These are phyloP conservation scores for Pseudoneurospora amorphoporcata DNA, from an alignment of 495 filamentous ascomycete species.

Conservation along the genomic window DNA sequence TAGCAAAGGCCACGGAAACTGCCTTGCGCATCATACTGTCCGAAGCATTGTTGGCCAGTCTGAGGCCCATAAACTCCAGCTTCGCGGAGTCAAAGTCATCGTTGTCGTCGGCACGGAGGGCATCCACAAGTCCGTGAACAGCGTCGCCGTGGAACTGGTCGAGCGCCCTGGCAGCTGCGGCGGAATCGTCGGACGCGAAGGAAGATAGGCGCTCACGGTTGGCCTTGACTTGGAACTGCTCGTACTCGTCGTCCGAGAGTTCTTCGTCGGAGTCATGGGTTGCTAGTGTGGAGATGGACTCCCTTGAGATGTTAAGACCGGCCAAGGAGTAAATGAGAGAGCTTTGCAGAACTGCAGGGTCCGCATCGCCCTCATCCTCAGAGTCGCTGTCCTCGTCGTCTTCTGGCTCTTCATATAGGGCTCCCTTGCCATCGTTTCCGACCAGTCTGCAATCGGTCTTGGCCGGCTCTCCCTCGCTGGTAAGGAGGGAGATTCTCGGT, in stretches of 20 bases:
- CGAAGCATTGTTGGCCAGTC: slow-evolving; percentile 80
- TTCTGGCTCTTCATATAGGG: slow-evolving; percentile 32
- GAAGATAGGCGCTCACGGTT: slow-evolving; percentile 37
- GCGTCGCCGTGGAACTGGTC: slow-evolving; percentile 85
- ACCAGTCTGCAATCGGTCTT: slow-evolving; percentile 45
- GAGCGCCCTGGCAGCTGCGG: slow-evolving; percentile 15
- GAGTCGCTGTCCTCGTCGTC: slow-evolving; percentile 40
- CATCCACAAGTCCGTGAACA: slow-evolving; percentile 69
- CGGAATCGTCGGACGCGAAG: slow-evolving; percentile 42
- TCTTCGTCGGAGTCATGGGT: slow-evolving; percentile 25
- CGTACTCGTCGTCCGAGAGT: slow-evolving; percentile 27
- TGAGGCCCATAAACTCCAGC: slow-evolving; percentile 80
- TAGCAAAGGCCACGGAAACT: slow-evolving; percentile 74
- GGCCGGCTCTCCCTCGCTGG: slow-evolving; percentile 26
- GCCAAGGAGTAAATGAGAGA: slow-evolving; percentile 58
- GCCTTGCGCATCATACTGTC: slow-evolving; percentile 80
- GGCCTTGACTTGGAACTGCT: slow-evolving; percentile 9
- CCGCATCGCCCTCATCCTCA: slow-evolving; percentile 38
- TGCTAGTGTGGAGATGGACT: slow-evolving; percentile 60
- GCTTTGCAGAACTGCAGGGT: slow-evolving; percentile 28
- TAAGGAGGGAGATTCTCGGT: slow-evolving; percentile 29
- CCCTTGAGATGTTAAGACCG: slow-evolving; percentile 56
- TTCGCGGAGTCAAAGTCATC: slow-evolving; percentile 77
- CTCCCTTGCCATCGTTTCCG: slow-evolving; percentile 45
- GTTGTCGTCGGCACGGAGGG: slow-evolving; percentile 46